These are phyloP conservation scores for Rhodotorula mucilaginosa DNA, from an alignment of 1,284 basidiomycete genomes.

Conservation along the genomic window DNA sequence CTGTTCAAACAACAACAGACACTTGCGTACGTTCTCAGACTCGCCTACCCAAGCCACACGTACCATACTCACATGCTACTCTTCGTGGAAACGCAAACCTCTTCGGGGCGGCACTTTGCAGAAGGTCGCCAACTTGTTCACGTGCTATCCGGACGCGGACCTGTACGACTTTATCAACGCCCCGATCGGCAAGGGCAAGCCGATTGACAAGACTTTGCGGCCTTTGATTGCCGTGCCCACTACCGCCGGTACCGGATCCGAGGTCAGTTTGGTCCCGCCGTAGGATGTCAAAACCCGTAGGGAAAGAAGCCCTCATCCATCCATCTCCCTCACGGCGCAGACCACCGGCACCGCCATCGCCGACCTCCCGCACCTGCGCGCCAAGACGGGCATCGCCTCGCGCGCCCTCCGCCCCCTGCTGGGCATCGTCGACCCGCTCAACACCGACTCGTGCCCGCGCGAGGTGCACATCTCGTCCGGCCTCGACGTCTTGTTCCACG, in stretches of 20 bases:
- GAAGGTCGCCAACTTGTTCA: slow-evolving; percentile 71
- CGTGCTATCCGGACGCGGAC: slow-evolving; percentile 77
- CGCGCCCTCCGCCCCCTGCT: slow-evolving; percentile 85
- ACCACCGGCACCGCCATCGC: slow-evolving; percentile 97
- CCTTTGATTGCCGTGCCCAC: slow-evolving; percentile 93
- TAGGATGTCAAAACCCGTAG: too few relatives aligned
- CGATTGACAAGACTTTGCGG: slow-evolving; percentile 64
- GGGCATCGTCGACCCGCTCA: slow-evolving; percentile 80
- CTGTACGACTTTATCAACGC: slow-evolving; percentile 92
- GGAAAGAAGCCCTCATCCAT: background rate
- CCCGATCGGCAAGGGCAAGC: slow-evolving; percentile 82
- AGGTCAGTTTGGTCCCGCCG: background rate
- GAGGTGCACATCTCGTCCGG: slow-evolving; percentile 88
- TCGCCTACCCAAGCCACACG: too few relatives aligned
- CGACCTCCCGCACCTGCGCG: slow-evolving; percentile 78
- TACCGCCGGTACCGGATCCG: slow-evolving; percentile 94
- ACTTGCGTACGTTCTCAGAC: slow-evolving; percentile 16
- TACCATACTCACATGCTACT: background rate
- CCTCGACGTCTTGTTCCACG: slow-evolving; percentile 66
- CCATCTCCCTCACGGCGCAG: slow-evolving; percentile 48
- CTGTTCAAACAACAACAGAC: slow-evolving; percentile 4
- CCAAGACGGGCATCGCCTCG: slow-evolving; percentile 91
- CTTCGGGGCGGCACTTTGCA: slow-evolving; percentile 1
- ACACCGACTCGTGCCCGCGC: slow-evolving; percentile 78
- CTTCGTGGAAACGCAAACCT: background rate